Conservation (phyloP, 2,329 filamentous ascomycete species). For the Aspergillus udagawae region DNA sequence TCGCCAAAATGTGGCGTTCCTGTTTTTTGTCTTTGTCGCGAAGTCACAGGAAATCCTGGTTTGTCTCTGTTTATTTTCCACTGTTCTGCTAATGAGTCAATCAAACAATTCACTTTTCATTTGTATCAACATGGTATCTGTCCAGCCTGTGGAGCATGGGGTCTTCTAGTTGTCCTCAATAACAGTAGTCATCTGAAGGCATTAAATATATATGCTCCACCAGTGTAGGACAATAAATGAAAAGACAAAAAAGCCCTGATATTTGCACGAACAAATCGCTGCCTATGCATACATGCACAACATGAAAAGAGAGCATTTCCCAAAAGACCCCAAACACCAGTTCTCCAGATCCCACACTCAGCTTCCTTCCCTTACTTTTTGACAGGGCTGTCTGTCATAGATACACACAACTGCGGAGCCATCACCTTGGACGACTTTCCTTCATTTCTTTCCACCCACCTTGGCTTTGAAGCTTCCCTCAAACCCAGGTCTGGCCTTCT, state of each 20-base stretch:
- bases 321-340: slow-evolving; percentile 15
- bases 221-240: background rate
- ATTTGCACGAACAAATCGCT: slow-evolving; percentile 24
- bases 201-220: background rate
- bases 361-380: slow-evolving; percentile 7
- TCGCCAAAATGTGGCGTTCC: slow-evolving; percentile 15
- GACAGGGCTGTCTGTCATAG: background rate
- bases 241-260: slow-evolving; percentile 9
- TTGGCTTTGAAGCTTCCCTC: slow-evolving; percentile 66
- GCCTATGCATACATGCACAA: slow-evolving; percentile 25
- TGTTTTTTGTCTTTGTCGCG: slow-evolving; percentile 25
- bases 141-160: background rate
- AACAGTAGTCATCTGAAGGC: background rate
- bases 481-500: slow-evolving; percentile 62
- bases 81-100: slow-evolving; percentile 19
- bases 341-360: slow-evolving; percentile 9
- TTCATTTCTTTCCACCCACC: slow-evolving; percentile 42
- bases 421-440: background rate
- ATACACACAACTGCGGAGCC: background rate
- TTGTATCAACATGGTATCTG: slow-evolving; percentile 1
- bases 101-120: slow-evolving; percentile 10
- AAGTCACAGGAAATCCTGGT: slow-evolving; percentile 22
- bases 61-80: slow-evolving; percentile 22
- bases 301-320: slow-evolving; percentile 11
- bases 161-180: background rate